A percentile compares a stretch with the other conserved stretches of the same genome.
phyloP scores from a whole-genome alignment of 1,139 yeast genomes.

The Geotrichum restrictum region DNA sequence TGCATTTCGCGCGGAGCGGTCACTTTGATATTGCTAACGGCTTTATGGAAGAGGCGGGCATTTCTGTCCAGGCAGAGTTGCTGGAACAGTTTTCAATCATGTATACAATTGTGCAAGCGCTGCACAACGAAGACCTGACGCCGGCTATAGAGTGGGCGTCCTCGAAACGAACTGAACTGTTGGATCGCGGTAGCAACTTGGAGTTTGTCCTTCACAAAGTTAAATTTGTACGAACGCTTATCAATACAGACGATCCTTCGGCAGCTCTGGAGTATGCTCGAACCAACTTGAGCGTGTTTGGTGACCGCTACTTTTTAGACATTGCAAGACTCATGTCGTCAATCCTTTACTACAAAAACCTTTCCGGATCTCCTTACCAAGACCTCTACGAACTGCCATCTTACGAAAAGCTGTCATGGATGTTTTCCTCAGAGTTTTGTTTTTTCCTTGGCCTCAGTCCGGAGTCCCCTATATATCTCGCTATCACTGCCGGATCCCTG shows the following conservation, averaged over 20 bases:
- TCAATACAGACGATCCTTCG: slow-evolving; percentile 24
- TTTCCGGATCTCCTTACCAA: slow-evolving; percentile 45
- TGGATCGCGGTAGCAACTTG: slow-evolving; percentile 41
- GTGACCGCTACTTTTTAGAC: slow-evolving; percentile 42
- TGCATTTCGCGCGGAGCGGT: slow-evolving; percentile 47
- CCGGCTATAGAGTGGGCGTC: slow-evolving; percentile 47
- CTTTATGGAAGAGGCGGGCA: slow-evolving; percentile 37
- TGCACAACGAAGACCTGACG: slow-evolving; percentile 34
- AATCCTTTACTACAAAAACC: slow-evolving; percentile 41
- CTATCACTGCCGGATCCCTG: slow-evolving; percentile 64
- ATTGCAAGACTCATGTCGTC: slow-evolving; percentile 55
- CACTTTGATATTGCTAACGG: slow-evolving; percentile 41
- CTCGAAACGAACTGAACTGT: slow-evolving; percentile 32
- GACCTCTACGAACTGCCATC: slow-evolving; percentile 31
- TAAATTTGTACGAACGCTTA: slow-evolving; percentile 45
- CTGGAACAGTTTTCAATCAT: slow-evolving; percentile 39
- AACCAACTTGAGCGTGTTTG: slow-evolving; percentile 49
- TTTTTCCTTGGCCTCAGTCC: slow-evolving; percentile 58
- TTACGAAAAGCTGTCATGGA: slow-evolving; percentile 47
- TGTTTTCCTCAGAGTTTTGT: slow-evolving; percentile 67
- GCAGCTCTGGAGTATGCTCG: slow-evolving; percentile 56
- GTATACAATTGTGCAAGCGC: slow-evolving; percentile 37
- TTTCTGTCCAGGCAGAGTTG: slow-evolving; percentile 35
- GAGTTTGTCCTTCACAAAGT: slow-evolving; percentile 65
- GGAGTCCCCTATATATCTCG: slow-evolving; percentile 66